These are phyloP conservation scores for Paxillus ammoniavirescens DNA, from an alignment of 768 basidiomycete genomes.

Conservation along the genomic window DNA sequence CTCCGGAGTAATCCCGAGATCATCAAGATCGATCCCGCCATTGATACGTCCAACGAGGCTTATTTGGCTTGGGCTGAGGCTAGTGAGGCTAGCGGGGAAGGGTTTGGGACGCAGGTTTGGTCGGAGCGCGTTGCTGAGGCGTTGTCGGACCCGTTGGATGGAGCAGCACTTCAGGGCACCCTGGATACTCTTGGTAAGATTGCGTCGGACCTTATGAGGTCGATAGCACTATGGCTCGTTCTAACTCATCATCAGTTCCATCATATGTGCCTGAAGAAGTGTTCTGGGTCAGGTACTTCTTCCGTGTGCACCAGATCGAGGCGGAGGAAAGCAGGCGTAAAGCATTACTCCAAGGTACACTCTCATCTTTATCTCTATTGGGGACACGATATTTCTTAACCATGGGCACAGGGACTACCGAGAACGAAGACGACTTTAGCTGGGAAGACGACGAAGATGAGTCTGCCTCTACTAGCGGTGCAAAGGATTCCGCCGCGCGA, in stretches of 20 bases:
- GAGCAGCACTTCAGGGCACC: constrained; percentile 50
- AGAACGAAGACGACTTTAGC: constrained; percentile 84
- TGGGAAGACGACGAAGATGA: constrained; percentile 96
- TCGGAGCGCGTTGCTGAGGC: constrained; percentile 44
- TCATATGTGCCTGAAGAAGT: constrained; percentile 55
- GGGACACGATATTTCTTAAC: constrained; percentile 3
- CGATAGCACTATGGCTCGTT: not conserved
- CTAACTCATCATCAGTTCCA: constrained; percentile 54
- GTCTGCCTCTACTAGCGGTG: constrained; percentile 16
- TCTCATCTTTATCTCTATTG: not conserved
- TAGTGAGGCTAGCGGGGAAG: constrained; percentile 55
- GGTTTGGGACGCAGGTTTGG: constrained; percentile 51
- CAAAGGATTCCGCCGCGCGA: constrained; percentile 9
- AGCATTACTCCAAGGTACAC: constrained; percentile 67
- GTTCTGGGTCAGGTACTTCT: constrained; percentile 92
- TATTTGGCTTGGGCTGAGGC: constrained; percentile 64
- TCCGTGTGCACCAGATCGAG: constrained; percentile 79
- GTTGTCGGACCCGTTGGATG: constrained; percentile 51
- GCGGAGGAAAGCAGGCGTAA: constrained; percentile 78
- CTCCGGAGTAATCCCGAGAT: constrained; percentile 75
- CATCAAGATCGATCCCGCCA: constrained; percentile 71
- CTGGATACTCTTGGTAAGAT: constrained; percentile 58
- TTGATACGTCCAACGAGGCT: constrained; percentile 52
- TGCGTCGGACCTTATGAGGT: constrained; percentile 9
- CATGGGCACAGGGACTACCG: constrained; percentile 45